Percentiles rank a stretch among this genome's conserved stretches.
Evolutionary conservation across 148 eudicot species (phyloP).

Genomic region (Nyssa sinensis): DNA sequence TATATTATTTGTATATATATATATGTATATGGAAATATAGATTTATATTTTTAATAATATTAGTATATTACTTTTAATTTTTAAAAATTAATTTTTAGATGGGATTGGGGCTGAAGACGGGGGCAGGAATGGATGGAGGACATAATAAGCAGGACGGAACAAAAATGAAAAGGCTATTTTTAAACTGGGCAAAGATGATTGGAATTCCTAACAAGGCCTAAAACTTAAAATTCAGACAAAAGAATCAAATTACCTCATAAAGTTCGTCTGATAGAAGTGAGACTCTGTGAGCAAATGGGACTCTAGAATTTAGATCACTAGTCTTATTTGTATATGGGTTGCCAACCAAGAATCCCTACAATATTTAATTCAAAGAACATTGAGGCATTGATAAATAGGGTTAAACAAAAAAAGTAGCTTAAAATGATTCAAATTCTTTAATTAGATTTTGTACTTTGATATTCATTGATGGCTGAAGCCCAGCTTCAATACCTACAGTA

Average conservation of each 20-base stretch:
- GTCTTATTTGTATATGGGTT: constrained; percentile 22
- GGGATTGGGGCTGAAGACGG: too few species aligned
- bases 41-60: too few species aligned
- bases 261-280: constrained; percentile 29
- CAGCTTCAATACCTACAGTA: constrained; percentile 18
- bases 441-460: constrained; percentile 9
- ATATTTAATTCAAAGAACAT: neutral
- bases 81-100: too few species aligned
- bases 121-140: too few species aligned
- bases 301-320: constrained; percentile 12
- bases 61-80: too few species aligned
- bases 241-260: constrained; percentile 20
- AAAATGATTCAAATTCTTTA: neutral
- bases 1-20: too few species aligned
- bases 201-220: too few species aligned
- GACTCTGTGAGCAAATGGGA: constrained; percentile 30
- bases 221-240: too few species aligned
- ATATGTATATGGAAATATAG: too few species aligned
- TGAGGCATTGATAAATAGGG: neutral
- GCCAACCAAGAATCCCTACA: constrained; percentile 36
- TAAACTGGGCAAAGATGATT: too few species aligned
- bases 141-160: too few species aligned
- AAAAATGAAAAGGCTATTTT: too few species aligned
- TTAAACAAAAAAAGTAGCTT: neutral
- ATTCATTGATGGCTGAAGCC: constrained; percentile 10